A percentile compares a stretch with the other conserved stretches of the same genome.
Conservation (phyloP, 2,329 filamentous ascomycete genomes). For the Cladosporium sp. region DNA sequence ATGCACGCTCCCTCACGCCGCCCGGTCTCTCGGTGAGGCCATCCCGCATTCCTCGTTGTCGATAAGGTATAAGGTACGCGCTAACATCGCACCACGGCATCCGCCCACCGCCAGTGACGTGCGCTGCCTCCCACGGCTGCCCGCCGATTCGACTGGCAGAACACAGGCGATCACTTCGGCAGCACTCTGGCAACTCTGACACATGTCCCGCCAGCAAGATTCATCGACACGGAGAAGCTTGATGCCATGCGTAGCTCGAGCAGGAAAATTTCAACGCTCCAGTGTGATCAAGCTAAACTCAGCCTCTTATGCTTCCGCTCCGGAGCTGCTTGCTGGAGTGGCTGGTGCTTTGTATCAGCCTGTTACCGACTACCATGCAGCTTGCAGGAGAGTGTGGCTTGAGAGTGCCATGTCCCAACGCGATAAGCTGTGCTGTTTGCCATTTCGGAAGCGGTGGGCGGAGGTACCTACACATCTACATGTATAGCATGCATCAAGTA, state of each 20-base stretch:
- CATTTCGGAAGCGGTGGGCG: neutral
- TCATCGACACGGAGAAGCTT: neutral
- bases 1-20: neutral
- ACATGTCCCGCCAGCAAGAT: constrained; percentile 1
- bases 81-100: constrained; percentile 8
- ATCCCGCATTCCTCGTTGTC: constrained; percentile 1
- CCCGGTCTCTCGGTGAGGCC: constrained; percentile 2
- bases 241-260: neutral
- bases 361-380: neutral
- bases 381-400: constrained; percentile 4
- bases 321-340: neutral
- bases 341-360: neutral
- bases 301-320: neutral
- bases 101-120: constrained; percentile 6
- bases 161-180: neutral
- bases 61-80: constrained; percentile 6
- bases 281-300: neutral
- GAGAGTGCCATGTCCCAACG: neutral
- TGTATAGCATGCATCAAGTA: neutral
- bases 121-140: neutral
- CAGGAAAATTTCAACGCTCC: neutral
- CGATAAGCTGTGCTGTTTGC: neutral
- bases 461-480: neutral
- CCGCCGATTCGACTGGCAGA: constrained; percentile 5
- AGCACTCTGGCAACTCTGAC: constrained; percentile 5